A percentile compares a stretch with the other conserved stretches of the same genome.
Conservation (phyloP, 2,329 filamentous ascomycete species). For the Paraphoma chrysanthemicola region DNA sequence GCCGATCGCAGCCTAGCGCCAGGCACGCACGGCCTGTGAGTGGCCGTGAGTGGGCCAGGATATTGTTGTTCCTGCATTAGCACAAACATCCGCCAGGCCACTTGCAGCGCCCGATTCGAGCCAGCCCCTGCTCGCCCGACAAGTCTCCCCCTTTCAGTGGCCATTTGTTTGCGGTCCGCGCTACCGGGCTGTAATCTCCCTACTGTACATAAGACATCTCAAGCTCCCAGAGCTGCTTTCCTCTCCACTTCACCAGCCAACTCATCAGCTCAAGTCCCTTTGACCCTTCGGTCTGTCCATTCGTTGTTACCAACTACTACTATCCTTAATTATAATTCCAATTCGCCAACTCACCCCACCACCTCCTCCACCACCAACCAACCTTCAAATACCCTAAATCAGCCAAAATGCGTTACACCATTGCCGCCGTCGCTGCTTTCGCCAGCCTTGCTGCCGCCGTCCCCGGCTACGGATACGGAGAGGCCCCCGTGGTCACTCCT, state of each 20-base stretch:
- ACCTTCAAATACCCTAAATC: constrained; percentile 38
- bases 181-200: constrained; percentile 49
- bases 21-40: constrained; percentile 29
- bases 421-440: constrained; percentile 41
- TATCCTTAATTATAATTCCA: constrained; percentile 46
- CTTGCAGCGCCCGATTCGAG: constrained; percentile 31
- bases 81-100: constrained; percentile 36
- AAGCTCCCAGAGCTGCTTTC: constrained; percentile 22
- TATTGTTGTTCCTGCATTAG: constrained; percentile 47
- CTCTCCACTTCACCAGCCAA: constrained; percentile 44
- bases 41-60: constrained; percentile 34
- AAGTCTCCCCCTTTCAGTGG: constrained; percentile 40
- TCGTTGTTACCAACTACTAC: constrained; percentile 51
- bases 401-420: constrained; percentile 50
- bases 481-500: constrained; percentile 15
- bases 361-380: constrained; percentile 25
- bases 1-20: constrained; percentile 36
- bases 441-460: constrained; percentile 41
- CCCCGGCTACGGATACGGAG: constrained; percentile 37
- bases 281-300: constrained; percentile 51
- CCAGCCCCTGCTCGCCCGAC: constrained; percentile 34
- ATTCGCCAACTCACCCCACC: constrained; percentile 18
- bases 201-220: constrained; percentile 42
- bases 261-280: constrained; percentile 46
- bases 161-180: constrained; percentile 41